Base-by-base conservation (phyloP, 106 monocot species). In the Posidonia australis region DNA sequence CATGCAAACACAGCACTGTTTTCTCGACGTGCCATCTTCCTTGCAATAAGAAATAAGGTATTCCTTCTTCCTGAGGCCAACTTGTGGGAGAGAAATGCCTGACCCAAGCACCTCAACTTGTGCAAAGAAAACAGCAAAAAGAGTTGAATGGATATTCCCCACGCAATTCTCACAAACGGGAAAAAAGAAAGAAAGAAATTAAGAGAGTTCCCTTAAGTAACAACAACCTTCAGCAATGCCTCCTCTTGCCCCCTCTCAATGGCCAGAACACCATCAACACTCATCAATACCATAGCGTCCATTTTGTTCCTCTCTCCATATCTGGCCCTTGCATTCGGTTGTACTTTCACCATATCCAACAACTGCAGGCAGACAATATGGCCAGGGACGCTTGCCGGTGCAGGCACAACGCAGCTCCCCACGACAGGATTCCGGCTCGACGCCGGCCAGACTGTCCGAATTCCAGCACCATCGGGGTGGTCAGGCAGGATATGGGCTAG, bases 401-500 rank as follows among this genome's bases (percentile, higher is more conserved):
- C 86, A 0, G 86, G 91, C 57, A 91, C 86, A 3, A 74, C 86
- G 16, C 81, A 83, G 47, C 77, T 91, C 13, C 68, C 79, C 1
- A 75, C 75, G 27, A 92, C 84, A 11, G 92, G 87, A 29, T 82
- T 92, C 81, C 53, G 43, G 71, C 80, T 92, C 5, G 77, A 84
- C 28, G 51, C 81, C 1, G 84, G 84, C 10, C 65, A 75, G 63
- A 80, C 60, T 9, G 78, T 47, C 6, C 41, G 53, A 29, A 60
- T 92, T 9, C 74, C 75, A 16, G 79, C 82, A 9, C 67, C 81
- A 29, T 51, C 51, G 0, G 84, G 87, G 60, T 92, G 92, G 92
- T 92, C 87, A 9, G 92, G 92, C n/a, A 58, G 87, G 63, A 79
- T 87, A 32, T 92, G 92, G 92, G 87, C 77, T 6, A 69, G 92